Evolutionary conservation across 208 protist genomes (phyloP), one percentile per base, ranked within the genome.

Genomic region (Leptomonas seymouri): DNA sequence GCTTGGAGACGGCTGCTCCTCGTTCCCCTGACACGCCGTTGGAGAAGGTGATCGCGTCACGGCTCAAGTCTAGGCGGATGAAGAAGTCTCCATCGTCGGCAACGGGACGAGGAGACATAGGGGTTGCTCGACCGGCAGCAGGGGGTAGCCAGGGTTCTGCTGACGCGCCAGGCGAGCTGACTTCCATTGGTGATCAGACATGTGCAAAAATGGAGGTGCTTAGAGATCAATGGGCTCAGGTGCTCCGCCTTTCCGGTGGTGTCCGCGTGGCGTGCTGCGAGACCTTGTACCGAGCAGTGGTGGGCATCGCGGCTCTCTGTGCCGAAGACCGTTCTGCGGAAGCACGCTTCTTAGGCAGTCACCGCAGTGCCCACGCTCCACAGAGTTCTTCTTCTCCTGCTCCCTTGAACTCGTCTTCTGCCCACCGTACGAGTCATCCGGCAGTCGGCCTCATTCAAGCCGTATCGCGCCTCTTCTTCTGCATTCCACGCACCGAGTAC

Each of bases 401-500:
- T 9, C 9, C 34, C 34, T 39, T 39, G 7, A 3, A 9, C 34
- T 39, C 34, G 3, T 39, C 34, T 39, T 39, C 34, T 12, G 34
- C 34, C 9, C 31, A 39, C 8, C 21, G 27, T 42, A 21, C 42
- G 20, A 4, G n/a, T 48, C 25, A 41, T 20, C 50, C 53, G 2
- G 53, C 53, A 18, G 8, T 41, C 42, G 41, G 14, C 0, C 65
- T 87, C 21, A 20, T 90, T 15, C 20, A 55, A 3, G 39, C 51
- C 14, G 65, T 88, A 6, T 48, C 75, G 8, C 57, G 64, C 14
- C 48, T 72, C 2, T 81, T 84, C 27, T 85, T 82, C 51, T 69
- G 79, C 7, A 31, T 90, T 0, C 44, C 84, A 7, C 84, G 87
- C 12, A 78, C 76, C 12, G 82, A 93, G 54, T 90, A 87, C 42